Evolutionary conservation across 73 alveolate species (phyloP).

Genomic region (Tetrahymena thermophila): DNA sequence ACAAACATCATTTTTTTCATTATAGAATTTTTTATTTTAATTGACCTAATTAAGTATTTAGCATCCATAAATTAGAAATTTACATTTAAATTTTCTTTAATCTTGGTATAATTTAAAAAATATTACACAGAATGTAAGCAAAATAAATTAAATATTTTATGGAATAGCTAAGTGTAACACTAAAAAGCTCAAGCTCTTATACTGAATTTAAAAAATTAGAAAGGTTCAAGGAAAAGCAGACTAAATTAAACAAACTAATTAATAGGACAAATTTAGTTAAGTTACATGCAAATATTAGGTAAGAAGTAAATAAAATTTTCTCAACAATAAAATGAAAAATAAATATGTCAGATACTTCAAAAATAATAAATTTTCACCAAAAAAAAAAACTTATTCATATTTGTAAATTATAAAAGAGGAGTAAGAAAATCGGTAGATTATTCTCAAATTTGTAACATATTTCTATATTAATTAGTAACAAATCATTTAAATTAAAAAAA

Average conservation of each 20-base stretch:
- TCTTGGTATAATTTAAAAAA: no score
- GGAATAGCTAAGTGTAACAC: no score
- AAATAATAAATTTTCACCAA: neutral
- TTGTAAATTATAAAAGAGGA: no score
- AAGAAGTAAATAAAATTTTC: neutral
- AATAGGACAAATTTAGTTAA: neutral
- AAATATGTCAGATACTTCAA: no score
- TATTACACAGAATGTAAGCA: no score
- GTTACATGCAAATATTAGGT: neutral
- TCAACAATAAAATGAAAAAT: neutral
- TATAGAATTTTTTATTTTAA: neutral
- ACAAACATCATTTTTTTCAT: no score
- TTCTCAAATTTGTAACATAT: no score
- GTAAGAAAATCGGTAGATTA: no score
- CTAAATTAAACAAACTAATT: neutral
- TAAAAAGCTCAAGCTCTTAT: no score
- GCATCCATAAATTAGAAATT: neutral
- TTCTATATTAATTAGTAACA: no score
- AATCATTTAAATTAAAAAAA: no score
- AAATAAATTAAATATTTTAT: no score
- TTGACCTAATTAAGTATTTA: neutral
- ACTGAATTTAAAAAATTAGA: neutral
- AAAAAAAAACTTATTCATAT: neutral
- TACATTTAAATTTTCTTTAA: neutral
- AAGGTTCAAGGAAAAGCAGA: neutral